phyloP scores from a whole-genome alignment of 2,329 filamentous ascomycete species.

The Monosporascus ibericus region DNA sequence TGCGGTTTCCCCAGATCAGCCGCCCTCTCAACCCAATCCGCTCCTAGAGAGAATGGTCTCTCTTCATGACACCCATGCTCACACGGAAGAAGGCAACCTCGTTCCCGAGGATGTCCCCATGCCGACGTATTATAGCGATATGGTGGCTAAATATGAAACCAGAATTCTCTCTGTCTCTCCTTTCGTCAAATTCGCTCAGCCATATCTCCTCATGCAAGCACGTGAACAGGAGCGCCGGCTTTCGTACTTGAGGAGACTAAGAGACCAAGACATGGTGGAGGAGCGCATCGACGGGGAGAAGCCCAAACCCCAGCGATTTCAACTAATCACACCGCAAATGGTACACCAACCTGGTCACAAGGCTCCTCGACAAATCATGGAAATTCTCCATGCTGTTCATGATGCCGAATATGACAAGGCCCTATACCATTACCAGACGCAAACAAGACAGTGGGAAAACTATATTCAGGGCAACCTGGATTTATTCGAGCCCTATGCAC shows the following conservation, averaged over 20 bases:
- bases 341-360: constrained; percentile 76
- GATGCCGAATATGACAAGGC: constrained; percentile 97
- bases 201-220: constrained; percentile 86
- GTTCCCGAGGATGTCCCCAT: constrained; percentile 74
- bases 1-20: constrained; percentile 9
- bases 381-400: constrained; percentile 89
- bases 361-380: constrained; percentile 80
- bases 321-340: constrained; percentile 93
- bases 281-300: constrained; percentile 56
- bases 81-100: constrained; percentile 44
- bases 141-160: constrained; percentile 88
- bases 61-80: constrained; percentile 38
- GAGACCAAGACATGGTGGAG: constrained; percentile 65
- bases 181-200: constrained; percentile 91
- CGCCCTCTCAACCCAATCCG: constrained; percentile 9
- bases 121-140: constrained; percentile 90
- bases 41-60: constrained; percentile 25
- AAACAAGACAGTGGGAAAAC: constrained; percentile 93
- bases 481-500: constrained; percentile 88
- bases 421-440: constrained; percentile 85
- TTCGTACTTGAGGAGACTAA: constrained; percentile 72
- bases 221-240: constrained; percentile 85
- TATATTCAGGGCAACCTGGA: constrained; percentile 85
- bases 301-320: constrained; percentile 64
- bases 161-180: constrained; percentile 92